These are phyloP conservation scores for Sclerotinia trifoliorum DNA, from an alignment of 2,329 filamentous ascomycete genomes.

Conservation along the genomic window DNA sequence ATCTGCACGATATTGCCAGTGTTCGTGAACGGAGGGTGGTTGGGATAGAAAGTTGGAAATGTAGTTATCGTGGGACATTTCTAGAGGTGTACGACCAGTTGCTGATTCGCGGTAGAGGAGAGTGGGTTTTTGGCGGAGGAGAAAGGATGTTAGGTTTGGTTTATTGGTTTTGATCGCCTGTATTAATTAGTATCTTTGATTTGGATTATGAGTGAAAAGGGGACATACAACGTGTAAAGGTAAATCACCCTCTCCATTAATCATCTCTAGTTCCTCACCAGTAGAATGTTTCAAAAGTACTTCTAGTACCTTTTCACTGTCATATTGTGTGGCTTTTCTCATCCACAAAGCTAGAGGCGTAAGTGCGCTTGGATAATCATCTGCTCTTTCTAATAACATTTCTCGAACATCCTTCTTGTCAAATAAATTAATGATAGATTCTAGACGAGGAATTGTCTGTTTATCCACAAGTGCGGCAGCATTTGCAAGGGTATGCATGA, in stretches of 20 bases:
- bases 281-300: constrained; percentile 55
- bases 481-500: constrained; percentile 60
- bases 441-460: constrained; percentile 40
- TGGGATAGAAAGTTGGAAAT: constrained; percentile 40
- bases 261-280: constrained; percentile 55
- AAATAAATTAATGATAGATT: constrained; percentile 56
- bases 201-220: constrained; percentile 34
- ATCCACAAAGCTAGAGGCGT: constrained; percentile 66
- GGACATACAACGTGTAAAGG: constrained; percentile 58
- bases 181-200: constrained; percentile 42
- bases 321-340: background rate
- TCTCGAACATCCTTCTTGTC: constrained; percentile 55
- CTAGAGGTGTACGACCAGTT: constrained; percentile 69
- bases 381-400: constrained; percentile 59
- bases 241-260: constrained; percentile 65
- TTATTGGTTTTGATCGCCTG: constrained; percentile 36
- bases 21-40: constrained; percentile 29
- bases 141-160: constrained; percentile 29
- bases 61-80: constrained; percentile 60
- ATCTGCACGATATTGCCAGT: constrained; percentile 30
- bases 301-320: constrained; percentile 38
- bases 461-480: constrained; percentile 7
- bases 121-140: constrained; percentile 31
- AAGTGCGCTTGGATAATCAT: constrained; percentile 50
- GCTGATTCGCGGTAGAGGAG: constrained; percentile 71